Evolutionary conservation across 2,329 filamentous ascomycete genomes (phyloP).

Genomic region (Cercospora sesami): DNA sequence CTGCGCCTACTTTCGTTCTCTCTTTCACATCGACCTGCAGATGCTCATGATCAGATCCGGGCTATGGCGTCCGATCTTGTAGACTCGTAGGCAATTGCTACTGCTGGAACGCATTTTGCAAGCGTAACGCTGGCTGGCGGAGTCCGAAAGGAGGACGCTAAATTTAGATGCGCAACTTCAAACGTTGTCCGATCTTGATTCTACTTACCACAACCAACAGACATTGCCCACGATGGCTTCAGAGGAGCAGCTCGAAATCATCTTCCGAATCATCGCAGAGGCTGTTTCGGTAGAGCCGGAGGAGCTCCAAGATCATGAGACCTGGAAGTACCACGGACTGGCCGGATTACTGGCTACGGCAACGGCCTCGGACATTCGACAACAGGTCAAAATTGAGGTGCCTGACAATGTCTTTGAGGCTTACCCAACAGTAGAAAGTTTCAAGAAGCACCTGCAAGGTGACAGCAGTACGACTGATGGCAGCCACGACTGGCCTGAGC

Average conservation of each 20-base stretch:
- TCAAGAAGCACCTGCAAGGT: conserved; percentile 29
- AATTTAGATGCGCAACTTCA: not conserved
- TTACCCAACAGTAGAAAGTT: conserved; percentile 31
- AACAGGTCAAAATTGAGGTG: conserved; percentile 28
- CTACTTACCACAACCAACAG: not conserved
- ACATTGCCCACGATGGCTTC: conserved; percentile 18
- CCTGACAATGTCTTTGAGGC: conserved; percentile 29
- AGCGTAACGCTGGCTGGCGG: not conserved
- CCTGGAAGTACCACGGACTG: conserved; percentile 37
- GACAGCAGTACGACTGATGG: not conserved
- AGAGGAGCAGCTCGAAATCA: conserved; percentile 25
- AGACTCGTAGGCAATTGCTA: not conserved
- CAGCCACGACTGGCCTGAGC: conserved; percentile 14
- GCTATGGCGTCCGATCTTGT: not conserved
- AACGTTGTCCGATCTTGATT: not conserved
- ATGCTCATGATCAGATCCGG: not conserved
- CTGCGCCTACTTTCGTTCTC: no score
- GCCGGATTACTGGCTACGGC: conserved; percentile 33
- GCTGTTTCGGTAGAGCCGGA: conserved; percentile 33
- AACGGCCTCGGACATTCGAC: conserved; percentile 33
- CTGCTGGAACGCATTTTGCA: not conserved
- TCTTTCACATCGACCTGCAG: not conserved
- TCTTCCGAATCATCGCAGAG: conserved; percentile 35
- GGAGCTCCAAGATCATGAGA: conserved; percentile 36
- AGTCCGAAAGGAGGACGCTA: conserved; percentile 5